Evolutionary conservation across 305 asterid genomes (phyloP).

Genomic region (Plantago lanceolata): DNA sequence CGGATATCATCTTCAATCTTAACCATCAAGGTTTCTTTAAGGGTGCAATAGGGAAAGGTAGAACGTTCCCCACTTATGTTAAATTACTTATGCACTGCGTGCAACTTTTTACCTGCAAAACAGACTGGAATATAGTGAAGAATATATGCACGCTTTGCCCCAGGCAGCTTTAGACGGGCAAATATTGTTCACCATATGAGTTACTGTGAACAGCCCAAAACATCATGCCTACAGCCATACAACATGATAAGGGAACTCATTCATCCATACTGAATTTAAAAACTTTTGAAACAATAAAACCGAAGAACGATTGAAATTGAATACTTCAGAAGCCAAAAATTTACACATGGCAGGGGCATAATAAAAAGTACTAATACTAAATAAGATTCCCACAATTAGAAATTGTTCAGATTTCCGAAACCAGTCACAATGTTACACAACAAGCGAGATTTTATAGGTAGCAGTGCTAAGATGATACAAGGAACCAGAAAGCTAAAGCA

Average conservation of each 20-base stretch:
- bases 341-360: constrained; percentile 19
- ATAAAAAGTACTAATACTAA: not conserved
- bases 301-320: not conserved
- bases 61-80: too few species aligned
- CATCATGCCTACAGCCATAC: too few species aligned
- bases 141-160: not conserved
- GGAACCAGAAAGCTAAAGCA: constrained; percentile 18
- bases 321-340: constrained; percentile 7
- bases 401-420: constrained; percentile 13
- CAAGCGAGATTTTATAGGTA: not conserved
- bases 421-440: constrained; percentile 27
- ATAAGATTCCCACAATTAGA: constrained; percentile 14
- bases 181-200: not conserved
- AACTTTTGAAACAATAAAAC: not conserved
- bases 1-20: not conserved
- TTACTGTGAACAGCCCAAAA: too few species aligned
- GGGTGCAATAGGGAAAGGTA: too few species aligned
- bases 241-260: too few species aligned
- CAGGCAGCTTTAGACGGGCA: not conserved
- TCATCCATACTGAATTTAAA: too few species aligned
- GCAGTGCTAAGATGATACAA: not conserved
- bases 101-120: too few species aligned
- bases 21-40: too few species aligned
- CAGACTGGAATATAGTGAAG: too few species aligned
- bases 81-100: too few species aligned